A percentile compares a stretch with the other conserved stretches of the same genome.
Evolutionary conservation across 139 green algal genomes (phyloP).

Genomic region (Auxenochlorella protothecoides): DNA sequence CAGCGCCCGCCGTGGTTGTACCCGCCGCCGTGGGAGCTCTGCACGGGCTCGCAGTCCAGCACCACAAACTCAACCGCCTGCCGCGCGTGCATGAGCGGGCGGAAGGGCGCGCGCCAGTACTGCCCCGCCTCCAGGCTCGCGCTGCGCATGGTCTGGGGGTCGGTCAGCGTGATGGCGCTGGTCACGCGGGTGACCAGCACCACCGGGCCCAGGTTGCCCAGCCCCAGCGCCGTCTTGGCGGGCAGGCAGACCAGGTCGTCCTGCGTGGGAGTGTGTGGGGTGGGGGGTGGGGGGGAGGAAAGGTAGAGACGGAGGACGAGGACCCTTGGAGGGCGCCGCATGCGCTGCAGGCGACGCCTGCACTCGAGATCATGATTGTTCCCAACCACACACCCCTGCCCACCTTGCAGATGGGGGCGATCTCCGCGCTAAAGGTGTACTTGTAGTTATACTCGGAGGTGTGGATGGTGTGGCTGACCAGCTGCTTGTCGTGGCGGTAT

Average conservation of each 20-base stretch:
- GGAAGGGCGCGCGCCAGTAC: constrained; percentile 72
- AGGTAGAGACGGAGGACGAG: too few relatives aligned
- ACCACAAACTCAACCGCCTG: constrained; percentile 82
- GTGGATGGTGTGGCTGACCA: constrained; percentile 92
- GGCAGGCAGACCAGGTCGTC: constrained; percentile 92
- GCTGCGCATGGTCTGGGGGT: constrained; percentile 71
- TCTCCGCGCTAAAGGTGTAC: constrained; percentile 95
- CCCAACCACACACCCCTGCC: not conserved
- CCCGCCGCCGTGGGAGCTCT: not conserved
- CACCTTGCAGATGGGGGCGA: constrained; percentile 84
- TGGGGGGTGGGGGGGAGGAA: not conserved
- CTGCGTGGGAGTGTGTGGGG: constrained; percentile 25
- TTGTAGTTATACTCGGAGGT: constrained; percentile 96
- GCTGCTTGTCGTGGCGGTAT: constrained; percentile 84
- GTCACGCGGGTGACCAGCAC: constrained; percentile 77
- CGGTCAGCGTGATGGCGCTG: constrained; percentile 72
- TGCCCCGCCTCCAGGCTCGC: constrained; percentile 37
- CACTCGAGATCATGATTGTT: not conserved
- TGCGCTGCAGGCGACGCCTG: too few relatives aligned
- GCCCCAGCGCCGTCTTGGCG: constrained; percentile 46
- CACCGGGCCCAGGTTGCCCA: constrained; percentile 80
- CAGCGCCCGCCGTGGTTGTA: constrained; percentile 4
- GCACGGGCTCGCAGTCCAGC: constrained; percentile 72
- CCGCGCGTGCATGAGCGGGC: constrained; percentile 42
- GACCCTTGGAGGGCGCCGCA: too few relatives aligned